Percentiles rank a stretch among this genome's conserved stretches.
These are phyloP conservation scores for Tetracladium setigerum DNA, from an alignment of 495 filamentous ascomycete species.

Conservation along the genomic window DNA sequence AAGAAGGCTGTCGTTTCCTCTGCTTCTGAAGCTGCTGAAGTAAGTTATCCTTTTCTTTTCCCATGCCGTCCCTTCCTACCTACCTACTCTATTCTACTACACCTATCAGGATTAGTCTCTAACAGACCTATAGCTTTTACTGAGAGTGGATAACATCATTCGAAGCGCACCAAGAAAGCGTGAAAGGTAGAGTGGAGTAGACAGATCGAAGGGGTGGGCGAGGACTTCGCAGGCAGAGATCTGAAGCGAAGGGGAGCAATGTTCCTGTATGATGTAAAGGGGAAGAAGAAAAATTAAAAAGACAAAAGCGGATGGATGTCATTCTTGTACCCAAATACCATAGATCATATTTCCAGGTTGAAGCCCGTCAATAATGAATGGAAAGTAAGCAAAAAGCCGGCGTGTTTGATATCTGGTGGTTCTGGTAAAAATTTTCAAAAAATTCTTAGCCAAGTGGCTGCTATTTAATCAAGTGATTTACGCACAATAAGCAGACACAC, in stretches of 20 bases:
- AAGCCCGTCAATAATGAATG: too few species aligned
- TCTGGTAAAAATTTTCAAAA: too few species aligned
- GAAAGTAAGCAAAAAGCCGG: too few species aligned
- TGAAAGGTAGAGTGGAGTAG: conserved; percentile 37
- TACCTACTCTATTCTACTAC: not conserved
- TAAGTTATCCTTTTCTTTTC: conserved; percentile 40
- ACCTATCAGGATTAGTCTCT: not conserved
- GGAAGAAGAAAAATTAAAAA: not conserved
- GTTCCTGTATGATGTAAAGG: not conserved
- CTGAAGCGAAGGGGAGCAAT: not conserved
- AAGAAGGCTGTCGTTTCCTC: conserved; percentile 95
- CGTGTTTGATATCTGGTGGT: too few species aligned
- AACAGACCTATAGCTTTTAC: conserved; percentile 49
- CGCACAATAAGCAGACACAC: too few species aligned
- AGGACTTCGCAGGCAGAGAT: not conserved
- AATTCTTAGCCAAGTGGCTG: too few species aligned
- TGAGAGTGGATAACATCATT: conserved; percentile 85
- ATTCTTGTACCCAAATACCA: conserved; percentile 21
- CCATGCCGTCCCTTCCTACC: too few species aligned
- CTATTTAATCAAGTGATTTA: too few species aligned
- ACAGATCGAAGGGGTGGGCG: not conserved
- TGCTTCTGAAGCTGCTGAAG: conserved; percentile 93
- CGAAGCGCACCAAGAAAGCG: conserved; percentile 67
- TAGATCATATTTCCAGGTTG: conserved; percentile 24
- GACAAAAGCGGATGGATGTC: conserved; percentile 11